Conservation (phyloP, 176 grass and related monocot species). For the Carex pumila region DNA sequence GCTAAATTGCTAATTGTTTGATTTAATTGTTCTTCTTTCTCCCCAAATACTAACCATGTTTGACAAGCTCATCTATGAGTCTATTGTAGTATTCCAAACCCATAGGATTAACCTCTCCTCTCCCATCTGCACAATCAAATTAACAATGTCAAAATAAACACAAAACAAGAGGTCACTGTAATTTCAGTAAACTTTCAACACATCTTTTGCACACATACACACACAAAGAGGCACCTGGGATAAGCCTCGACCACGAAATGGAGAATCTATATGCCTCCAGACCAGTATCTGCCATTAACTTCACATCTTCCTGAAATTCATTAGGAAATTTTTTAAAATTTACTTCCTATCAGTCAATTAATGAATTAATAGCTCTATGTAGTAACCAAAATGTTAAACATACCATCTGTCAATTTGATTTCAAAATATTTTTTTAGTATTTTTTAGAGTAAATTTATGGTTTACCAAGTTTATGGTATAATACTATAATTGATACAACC, state of each 20-base stretch:
- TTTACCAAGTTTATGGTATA: neutral
- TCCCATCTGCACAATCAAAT: conserved; percentile 38
- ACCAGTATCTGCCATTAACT: conserved; percentile 42
- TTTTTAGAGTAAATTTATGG: neutral
- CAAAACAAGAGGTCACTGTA: neutral
- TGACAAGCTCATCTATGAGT: conserved; percentile 50
- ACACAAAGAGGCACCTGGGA: conserved; percentile 29
- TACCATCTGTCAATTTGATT: neutral
- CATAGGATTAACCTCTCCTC: conserved; percentile 54
- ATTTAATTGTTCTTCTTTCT: neutral
- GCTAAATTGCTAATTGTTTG: neutral
- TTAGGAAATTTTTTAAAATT: neutral
- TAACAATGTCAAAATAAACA: neutral
- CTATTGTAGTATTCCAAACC: conserved; percentile 57
- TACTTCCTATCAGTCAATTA: neutral
- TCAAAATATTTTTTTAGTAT: neutral
- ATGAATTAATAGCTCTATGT: neutral
- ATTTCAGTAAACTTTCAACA: no score
- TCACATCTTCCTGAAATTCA: conserved; percentile 50
- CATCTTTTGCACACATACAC: no score
- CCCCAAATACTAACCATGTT: conserved; percentile 24
- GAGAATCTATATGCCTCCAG: conserved; percentile 70
- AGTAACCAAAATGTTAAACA: neutral
- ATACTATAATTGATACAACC: neutral
- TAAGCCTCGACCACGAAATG: conserved; percentile 72